A percentile compares a stretch with the other conserved stretches of the same genome.
phyloP scores from a whole-genome alignment of 1,284 basidiomycete species.

The Blastosporella zonata region DNA sequence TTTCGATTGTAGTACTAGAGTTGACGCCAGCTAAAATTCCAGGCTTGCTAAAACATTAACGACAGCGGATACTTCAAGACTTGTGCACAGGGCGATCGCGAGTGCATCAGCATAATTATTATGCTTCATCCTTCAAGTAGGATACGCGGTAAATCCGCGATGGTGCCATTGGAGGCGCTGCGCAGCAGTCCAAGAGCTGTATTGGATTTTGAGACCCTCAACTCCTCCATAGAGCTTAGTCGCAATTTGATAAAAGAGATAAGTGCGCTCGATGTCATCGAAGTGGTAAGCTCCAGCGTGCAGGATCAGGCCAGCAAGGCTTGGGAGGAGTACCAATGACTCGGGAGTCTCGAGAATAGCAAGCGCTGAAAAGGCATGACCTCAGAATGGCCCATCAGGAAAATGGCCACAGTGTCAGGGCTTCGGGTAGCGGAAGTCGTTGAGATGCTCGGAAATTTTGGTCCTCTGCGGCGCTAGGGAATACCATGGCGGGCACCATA shows the following conservation, averaged over 20 bases:
- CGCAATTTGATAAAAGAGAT: conserved; percentile 26
- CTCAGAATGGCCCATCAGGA: conserved; percentile 57
- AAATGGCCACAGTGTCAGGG: conserved; percentile 40
- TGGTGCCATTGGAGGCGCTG: conserved; percentile 30
- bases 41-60: too few relatives aligned
- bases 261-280: conserved; percentile 23
- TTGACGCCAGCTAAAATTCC: too few relatives aligned
- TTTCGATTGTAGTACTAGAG: too few relatives aligned
- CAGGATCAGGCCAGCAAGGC: conserved; percentile 43
- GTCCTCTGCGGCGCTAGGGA: conserved; percentile 52
- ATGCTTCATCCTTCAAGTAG: conserved; percentile 28
- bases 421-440: conserved; percentile 22
- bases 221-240: conserved; percentile 44
- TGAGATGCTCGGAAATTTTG: conserved; percentile 32
- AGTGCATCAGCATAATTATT: too few relatives aligned
- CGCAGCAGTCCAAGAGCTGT: conserved; percentile 39
- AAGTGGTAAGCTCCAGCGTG: conserved; percentile 40
- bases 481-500: conserved; percentile 51
- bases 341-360: conserved; percentile 36
- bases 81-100: too few relatives aligned
- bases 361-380: conserved; percentile 46
- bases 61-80: too few relatives aligned
- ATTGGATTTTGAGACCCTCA: conserved; percentile 36
- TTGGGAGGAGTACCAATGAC: conserved; percentile 32
- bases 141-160: conserved; percentile 42